These are phyloP conservation scores for Limnanthes douglasii DNA, from an alignment of 345 rosid species.

Conservation along the genomic window DNA sequence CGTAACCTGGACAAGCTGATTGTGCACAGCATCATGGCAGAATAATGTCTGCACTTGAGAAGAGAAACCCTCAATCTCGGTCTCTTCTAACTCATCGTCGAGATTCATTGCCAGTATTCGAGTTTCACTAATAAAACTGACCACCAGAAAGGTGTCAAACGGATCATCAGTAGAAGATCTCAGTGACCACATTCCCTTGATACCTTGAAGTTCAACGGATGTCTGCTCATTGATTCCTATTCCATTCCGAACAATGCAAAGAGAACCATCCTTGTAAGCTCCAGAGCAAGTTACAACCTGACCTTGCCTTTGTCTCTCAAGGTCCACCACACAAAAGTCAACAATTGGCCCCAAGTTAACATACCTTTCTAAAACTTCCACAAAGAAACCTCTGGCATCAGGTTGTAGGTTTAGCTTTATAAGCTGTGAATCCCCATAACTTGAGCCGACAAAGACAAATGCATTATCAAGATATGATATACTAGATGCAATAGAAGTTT, in stretches of 20 bases:
- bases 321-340: conserved; percentile 89
- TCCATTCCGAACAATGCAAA: conserved; percentile 88
- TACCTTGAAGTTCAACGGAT: conserved; percentile 94
- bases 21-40: conserved; percentile 82
- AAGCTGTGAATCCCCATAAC: conserved; percentile 97
- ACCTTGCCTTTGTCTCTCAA: conserved; percentile 98
- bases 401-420: conserved; percentile 72
- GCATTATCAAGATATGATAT: conserved; percentile 92
- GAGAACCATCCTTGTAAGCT: conserved; percentile 96
- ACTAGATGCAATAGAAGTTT: conserved; percentile 86
- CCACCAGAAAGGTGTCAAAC: conserved; percentile 83
- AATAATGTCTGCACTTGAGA: conserved; percentile 85
- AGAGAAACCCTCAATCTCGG: conserved; percentile 88
- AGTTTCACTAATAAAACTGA: conserved; percentile 89
- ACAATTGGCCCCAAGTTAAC: conserved; percentile 94
- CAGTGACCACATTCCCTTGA: conserved; percentile 97
- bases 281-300: conserved; percentile 98
- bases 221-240: conserved; percentile 97
- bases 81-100: conserved; percentile 93
- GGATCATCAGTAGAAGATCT: conserved; percentile 82
- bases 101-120: conserved; percentile 86
- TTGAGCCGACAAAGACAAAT: conserved; percentile 74
- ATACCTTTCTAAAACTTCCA: conserved; percentile 72
- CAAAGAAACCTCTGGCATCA: conserved; percentile 83
- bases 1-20: conserved; percentile 93